Percentiles rank a stretch among this genome's conserved stretches.
Evolutionary conservation across 148 eudicot genomes (phyloP).

Genomic region (Selenicereus undatus): DNA sequence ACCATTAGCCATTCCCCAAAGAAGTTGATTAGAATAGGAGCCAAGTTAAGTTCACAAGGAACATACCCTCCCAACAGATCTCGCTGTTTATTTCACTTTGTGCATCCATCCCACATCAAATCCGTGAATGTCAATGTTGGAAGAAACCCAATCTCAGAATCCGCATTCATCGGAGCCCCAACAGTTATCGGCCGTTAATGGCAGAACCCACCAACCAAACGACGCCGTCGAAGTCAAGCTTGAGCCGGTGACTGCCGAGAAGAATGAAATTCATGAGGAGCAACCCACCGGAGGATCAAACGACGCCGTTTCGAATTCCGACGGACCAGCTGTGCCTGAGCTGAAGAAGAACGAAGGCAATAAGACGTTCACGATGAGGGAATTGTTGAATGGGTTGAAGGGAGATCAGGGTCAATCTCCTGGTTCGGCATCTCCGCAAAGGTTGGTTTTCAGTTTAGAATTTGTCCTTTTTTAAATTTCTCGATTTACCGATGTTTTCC

Average conservation of each 20-base stretch:
- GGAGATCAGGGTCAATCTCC: constrained; percentile 36
- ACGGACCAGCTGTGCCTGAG: constrained; percentile 20
- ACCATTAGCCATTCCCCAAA: background rate
- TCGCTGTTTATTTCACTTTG: background rate
- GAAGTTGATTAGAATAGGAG: background rate
- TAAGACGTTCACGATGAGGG: constrained; percentile 72
- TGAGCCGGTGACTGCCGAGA: constrained; percentile 7
- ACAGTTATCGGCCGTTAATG: constrained; percentile 2
- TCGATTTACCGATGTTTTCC: background rate
- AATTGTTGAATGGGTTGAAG: constrained; percentile 64
- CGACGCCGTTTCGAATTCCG: constrained; percentile 9
- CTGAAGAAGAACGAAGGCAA: constrained; percentile 36
- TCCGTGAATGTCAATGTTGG: background rate
- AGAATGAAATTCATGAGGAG: background rate
- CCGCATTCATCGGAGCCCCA: background rate
- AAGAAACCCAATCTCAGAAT: constrained; percentile 32
- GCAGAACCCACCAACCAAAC: constrained; percentile 12
- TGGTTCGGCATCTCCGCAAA: constrained; percentile 42
- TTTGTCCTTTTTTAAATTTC: background rate
- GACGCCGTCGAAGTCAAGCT: constrained; percentile 23
- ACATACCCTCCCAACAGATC: background rate
- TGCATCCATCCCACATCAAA: no score
- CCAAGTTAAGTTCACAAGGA: background rate
- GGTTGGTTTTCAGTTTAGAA: constrained; percentile 28
- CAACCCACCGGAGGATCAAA: constrained; percentile 19